A percentile compares a stretch with the other conserved stretches of the same genome.
Evolutionary conservation across 2,329 filamentous ascomycete species (phyloP).

Genomic region (Rhexocercosporidium sp.): DNA sequence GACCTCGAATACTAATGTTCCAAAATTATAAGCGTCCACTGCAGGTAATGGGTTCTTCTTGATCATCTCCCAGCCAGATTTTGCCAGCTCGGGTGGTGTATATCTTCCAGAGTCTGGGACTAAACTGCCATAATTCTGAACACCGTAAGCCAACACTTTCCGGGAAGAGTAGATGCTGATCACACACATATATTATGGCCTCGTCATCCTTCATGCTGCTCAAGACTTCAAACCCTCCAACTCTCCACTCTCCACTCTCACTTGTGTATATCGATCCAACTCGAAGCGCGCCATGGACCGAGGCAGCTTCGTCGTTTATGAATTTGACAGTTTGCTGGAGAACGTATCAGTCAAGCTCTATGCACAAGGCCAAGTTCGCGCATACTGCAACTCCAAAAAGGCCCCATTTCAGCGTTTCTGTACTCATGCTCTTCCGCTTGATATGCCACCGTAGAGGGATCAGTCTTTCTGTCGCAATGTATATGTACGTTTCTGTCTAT

Average conservation of each 20-base stretch:
- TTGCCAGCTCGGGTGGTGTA: conserved; percentile 83
- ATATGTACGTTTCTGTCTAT: conserved; percentile 91
- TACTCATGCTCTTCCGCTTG: conserved; percentile 82
- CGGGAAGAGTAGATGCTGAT: not conserved
- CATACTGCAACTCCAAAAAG: conserved; percentile 81
- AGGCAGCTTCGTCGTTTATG: conserved; percentile 90
- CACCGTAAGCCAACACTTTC: conserved; percentile 14
- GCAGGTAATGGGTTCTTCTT: conserved; percentile 82
- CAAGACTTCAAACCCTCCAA: conserved; percentile 90
- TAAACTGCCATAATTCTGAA: conserved; percentile 81
- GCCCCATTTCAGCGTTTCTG: conserved; percentile 97
- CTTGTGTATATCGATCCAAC: conserved; percentile 90
- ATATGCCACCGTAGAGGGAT: conserved; percentile 89
- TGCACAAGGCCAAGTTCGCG: not conserved
- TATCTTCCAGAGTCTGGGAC: conserved; percentile 86
- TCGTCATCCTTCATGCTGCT: conserved; percentile 97
- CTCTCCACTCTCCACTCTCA: conserved; percentile 97
- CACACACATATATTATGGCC: conserved; percentile 79
- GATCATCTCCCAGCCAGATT: conserved; percentile 88
- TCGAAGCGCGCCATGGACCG: conserved; percentile 86
- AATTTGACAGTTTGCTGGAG: conserved; percentile 86
- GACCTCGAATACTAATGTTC: conserved; percentile 83
- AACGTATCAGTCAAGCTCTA: conserved; percentile 1
- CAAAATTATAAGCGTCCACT: conserved; percentile 87
- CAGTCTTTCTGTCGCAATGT: conserved; percentile 92